Conservation (phyloP, 164 flowering plant species). For the Kalanchoe fedtschenkoi region DNA sequence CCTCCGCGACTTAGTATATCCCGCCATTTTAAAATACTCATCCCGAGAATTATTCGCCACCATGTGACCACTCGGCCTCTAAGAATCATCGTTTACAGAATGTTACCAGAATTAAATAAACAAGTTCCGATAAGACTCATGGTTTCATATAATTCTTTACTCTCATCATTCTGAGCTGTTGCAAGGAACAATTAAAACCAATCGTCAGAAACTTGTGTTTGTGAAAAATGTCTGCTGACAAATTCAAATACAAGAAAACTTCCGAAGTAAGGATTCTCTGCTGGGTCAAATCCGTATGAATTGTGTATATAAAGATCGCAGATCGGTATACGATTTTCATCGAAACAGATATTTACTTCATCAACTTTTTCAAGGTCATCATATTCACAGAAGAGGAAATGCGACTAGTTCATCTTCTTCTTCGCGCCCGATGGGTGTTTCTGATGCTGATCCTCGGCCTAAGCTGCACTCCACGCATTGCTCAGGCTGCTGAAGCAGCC, state of each 20-base stretch:
- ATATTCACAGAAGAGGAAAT: too few species aligned
- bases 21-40: background rate
- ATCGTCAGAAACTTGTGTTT: background rate
- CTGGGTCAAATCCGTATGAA: background rate
- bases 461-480: background rate
- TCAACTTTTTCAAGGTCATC: background rate
- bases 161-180: background rate
- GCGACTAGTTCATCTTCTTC: background rate
- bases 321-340: too few species aligned
- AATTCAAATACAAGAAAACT: background rate
- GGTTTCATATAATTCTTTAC: background rate
- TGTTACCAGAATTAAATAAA: background rate
- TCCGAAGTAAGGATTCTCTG: background rate
- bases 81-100: background rate
- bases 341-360: background rate
- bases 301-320: background rate
- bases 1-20: background rate
- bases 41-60: background rate
- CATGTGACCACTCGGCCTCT: background rate
- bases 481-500: background rate
- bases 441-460: background rate
- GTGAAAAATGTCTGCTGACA: background rate
- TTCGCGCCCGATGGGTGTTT: background rate
- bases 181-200: background rate
- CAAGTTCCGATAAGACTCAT: background rate